Evolutionary conservation across 768 basidiomycete species (phyloP).

Genomic region (Grammothele lineata): DNA sequence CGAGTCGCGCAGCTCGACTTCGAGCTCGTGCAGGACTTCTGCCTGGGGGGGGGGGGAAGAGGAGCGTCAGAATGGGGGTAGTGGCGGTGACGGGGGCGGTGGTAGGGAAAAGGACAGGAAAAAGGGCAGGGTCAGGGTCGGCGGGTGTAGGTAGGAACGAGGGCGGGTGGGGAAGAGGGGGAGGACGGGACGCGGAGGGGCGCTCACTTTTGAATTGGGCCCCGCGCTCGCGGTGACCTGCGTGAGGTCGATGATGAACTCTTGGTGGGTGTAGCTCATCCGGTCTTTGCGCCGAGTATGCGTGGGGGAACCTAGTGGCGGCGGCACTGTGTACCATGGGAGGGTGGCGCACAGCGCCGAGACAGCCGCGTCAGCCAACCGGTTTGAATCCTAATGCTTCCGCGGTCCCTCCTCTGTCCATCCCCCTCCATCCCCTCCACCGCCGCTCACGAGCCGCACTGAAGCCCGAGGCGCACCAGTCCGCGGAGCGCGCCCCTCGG

Average conservation of each 20-base stretch:
- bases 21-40: slow-evolving; percentile 78
- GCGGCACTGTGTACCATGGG: slow-evolving; percentile 42
- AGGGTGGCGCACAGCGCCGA: no score
- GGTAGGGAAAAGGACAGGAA: neutral
- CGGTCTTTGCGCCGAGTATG: slow-evolving; percentile 80
- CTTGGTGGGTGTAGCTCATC: slow-evolving; percentile 89
- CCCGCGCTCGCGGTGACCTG: slow-evolving; percentile 67
- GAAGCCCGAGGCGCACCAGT: neutral
- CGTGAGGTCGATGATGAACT: slow-evolving; percentile 90
- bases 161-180: neutral
- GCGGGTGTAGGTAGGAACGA: neutral
- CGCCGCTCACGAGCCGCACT: neutral
- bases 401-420: no score
- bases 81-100: neutral
- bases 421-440: neutral
- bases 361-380: neutral
- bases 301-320: slow-evolving; percentile 59
- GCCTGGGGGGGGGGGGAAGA: slow-evolving; percentile 31
- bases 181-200: neutral
- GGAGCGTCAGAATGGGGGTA: no score
- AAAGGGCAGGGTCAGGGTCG: neutral
- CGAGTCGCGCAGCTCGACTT: slow-evolving; percentile 80
- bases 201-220: slow-evolving; percentile 48
- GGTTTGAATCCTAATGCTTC: no score
- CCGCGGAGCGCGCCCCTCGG: no score